Base-by-base conservation (phyloP, 768 basidiomycete genomes). In the Podaxis mareebaensis region DNA sequence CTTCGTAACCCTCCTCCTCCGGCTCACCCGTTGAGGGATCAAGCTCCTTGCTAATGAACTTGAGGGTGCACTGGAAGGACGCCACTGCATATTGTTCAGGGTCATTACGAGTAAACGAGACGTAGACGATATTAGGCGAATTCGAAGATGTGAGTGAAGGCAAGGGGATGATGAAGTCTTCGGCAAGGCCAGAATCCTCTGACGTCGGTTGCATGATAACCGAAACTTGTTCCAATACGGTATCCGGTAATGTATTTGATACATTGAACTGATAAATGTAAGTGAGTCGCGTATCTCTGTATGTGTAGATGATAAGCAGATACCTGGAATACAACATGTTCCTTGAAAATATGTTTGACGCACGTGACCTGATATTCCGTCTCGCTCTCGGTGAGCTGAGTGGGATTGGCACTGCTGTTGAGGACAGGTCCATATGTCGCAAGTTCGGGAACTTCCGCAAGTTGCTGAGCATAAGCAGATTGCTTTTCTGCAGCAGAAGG, bases 1-100 rank as follows among this genome's bases (percentile, higher is more conserved):
- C 97, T 72, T 95, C 93, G 75, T 99, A 99, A n/a, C 97, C 97
- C 59, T 97, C 96, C 67, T 92, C 94, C 76, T 99, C 97, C 8
- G 97, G 97, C 71, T 93, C 89, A 24, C 96, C 96, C 13, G 92
- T 96, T 51, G 91, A 84, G 12, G 97, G 97, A 75, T 99, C 97
- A 17, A 99, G 85, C 73, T 99, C 97, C 76, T 99, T 99, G 79
- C 93, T 96, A 69, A 96, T 80, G 72, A 97, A 99, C 76, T 94
- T 95, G 75, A 99, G 88, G 8, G 88, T 85, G 72, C 95, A 97
- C 65, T 85, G 83, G 86, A 98, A 98, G 17, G 94, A 92, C 6
- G 88, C 92, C 40, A 88, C 78, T 15, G 86, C 83, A 76, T 94
- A 98, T 63, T 88, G 84, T 26, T 85, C 85, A 0, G 95, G 92